Base-by-base conservation (phyloP, 1,284 basidiomycete species). In the Trichosporon sp. region DNA sequence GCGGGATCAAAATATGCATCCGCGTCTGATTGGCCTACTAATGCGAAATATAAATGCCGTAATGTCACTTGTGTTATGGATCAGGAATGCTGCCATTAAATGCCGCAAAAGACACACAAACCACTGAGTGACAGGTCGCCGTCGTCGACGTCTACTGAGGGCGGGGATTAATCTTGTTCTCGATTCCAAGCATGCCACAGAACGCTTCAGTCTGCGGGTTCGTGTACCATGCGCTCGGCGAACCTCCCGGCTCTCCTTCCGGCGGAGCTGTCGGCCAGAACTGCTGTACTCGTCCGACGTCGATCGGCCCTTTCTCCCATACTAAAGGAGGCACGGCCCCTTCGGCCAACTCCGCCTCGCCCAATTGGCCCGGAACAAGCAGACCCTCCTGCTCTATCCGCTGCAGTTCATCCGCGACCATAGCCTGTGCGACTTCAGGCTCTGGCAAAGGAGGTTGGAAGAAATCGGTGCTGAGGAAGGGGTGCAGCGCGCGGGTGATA, bases 191-290 rank as follows among this genome's bases (percentile, higher is more conserved):
- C 86, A 97, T 89, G 32, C 85, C 83, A 77, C 93, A 94, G 76
- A 98, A 91, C 1, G 93, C 91, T 69, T 90, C 89, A 0, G 96
- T 99, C 79, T 98, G 96, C 8, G 93, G 92, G 78, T 97, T 98
- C 4, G 90, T 90, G 82, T 93, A 96, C 86, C 89, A 90, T 5
- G 88, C 88, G 78, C 70, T 74, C 14, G 77, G 66, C 56, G 80
- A 76, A 31, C 84, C 84, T 0, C 85, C 85, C 4, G 83, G 81
- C 68, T 85, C 81, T 8, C 80, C 81, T 12, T 85, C 76, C 1
- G 89, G 88, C 2, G 92, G 91, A 2, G 93, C 93, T 4, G 91
- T 95, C 80, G 83, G 86, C 71, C 81, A 86, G 80, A 97, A 97
- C 67, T 83, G 84, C 84, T 96, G 94, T 54, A 90, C 88, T 12